Percentiles rank a stretch among this genome's conserved stretches.
Conservation (phyloP, 768 basidiomycete genomes). For the Pisolithus sp. region DNA sequence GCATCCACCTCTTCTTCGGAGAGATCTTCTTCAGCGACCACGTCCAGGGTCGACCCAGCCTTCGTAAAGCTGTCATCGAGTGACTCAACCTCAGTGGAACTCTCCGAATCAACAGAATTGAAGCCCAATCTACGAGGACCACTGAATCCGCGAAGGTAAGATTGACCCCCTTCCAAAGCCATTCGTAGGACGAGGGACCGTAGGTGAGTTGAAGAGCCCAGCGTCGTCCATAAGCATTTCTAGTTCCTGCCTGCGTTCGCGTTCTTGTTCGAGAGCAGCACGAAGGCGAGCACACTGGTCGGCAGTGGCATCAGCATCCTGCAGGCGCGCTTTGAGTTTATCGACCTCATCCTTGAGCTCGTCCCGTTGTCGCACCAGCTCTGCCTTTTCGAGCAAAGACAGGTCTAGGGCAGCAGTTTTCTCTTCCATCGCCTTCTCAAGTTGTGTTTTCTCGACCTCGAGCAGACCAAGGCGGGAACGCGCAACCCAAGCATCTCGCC, state of each 20-base stretch:
- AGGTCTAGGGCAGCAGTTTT: conserved; percentile 25
- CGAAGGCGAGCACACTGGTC: conserved; percentile 24
- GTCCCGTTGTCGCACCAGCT: conserved; percentile 23
- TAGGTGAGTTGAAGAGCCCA: conserved; percentile 41
- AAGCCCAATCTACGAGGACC: conserved; percentile 44
- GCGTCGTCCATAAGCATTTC: conserved; percentile 46
- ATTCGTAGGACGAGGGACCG: conserved; percentile 16
- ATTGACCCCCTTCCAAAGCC: conserved; percentile 10
- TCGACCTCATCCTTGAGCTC: conserved; percentile 23
- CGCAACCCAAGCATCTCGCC: conserved; percentile 80
- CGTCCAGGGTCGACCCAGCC: conserved; percentile 44
- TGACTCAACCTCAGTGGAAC: conserved; percentile 69
- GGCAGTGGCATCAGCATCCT: conserved; percentile 20
- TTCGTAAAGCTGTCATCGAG: conserved; percentile 37
- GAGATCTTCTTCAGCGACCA: conserved; percentile 48
- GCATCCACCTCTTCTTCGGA: conserved; percentile 48
- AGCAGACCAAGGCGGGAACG: conserved; percentile 61
- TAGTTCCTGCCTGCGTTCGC: conserved; percentile 37
- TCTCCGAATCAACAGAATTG: conserved; percentile 58
- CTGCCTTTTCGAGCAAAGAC: conserved; percentile 20
- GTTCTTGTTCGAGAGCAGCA: conserved; percentile 35
- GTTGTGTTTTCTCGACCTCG: conserved; percentile 58
- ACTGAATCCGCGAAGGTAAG: conserved; percentile 18
- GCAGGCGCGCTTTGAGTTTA: conserved; percentile 26
- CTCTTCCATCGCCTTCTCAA: conserved; percentile 44